Conservation (phyloP, 352 stramenopile species). For the Pythium monospermum region DNA sequence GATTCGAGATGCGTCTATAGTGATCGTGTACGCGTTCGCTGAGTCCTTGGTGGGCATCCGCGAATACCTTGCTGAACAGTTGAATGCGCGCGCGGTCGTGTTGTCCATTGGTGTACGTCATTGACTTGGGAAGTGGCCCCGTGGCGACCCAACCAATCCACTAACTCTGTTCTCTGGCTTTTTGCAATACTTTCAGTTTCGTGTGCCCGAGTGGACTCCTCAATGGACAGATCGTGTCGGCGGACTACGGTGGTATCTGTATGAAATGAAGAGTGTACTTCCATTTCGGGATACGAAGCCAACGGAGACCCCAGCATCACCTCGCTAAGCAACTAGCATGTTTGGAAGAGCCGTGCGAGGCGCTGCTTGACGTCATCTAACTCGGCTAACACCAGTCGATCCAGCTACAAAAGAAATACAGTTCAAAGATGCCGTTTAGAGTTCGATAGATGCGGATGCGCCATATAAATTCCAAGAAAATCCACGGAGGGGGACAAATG, state of each 20-base stretch:
- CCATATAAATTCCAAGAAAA: background rate
- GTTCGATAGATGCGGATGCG: too few species aligned
- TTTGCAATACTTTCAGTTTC: too few species aligned
- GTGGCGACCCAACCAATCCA: too few species aligned
- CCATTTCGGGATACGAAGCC: too few species aligned
- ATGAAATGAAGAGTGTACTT: constrained; percentile 30
- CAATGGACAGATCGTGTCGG: constrained; percentile 40
- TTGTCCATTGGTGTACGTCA: constrained; percentile 74
- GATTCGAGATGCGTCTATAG: constrained; percentile 46
- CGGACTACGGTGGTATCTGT: constrained; percentile 74
- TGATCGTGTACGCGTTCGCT: constrained; percentile 84
- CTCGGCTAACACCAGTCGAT: constrained; percentile 54
- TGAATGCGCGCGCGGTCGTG: constrained; percentile 35
- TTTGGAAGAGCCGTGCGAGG: constrained; percentile 41
- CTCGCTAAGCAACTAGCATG: constrained; percentile 1
- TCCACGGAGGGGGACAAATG: background rate
- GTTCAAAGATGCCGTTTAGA: background rate
- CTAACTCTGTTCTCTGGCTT: too few species aligned
- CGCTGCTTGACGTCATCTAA: constrained; percentile 61
- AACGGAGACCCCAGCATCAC: too few species aligned
- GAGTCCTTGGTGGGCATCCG: constrained; percentile 67
- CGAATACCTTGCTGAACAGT: constrained; percentile 38
- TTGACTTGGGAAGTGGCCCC: too few species aligned
- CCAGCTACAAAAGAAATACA: constrained; percentile 27
- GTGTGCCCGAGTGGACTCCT: constrained; percentile 61